Evolutionary conservation across 1,284 basidiomycete species (phyloP).

Genomic region (Abortiporus biennis): DNA sequence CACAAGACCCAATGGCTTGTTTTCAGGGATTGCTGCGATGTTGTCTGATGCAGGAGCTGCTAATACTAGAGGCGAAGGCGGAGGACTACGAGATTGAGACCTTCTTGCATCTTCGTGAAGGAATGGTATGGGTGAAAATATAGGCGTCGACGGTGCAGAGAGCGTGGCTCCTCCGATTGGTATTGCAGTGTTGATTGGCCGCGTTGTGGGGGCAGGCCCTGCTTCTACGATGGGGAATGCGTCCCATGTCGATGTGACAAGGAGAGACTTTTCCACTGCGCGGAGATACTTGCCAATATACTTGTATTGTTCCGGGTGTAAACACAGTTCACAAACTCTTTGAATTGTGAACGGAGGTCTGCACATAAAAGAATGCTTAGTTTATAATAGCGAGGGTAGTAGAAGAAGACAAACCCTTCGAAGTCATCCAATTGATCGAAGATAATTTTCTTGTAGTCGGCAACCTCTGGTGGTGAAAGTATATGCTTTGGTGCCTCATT

Average conservation of each 20-base stretch:
- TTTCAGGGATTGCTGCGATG: slow-evolving; percentile 27
- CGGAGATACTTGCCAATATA: slow-evolving; percentile 87
- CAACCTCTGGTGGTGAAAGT: slow-evolving; percentile 60
- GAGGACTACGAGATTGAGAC: slow-evolving; percentile 69
- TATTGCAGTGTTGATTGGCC: slow-evolving; percentile 21
- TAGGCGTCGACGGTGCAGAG: slow-evolving; percentile 64
- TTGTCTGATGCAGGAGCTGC: slow-evolving; percentile 20
- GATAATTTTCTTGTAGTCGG: slow-evolving; percentile 52
- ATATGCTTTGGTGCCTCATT: slow-evolving; percentile 52
- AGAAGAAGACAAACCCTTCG: slow-evolving; percentile 50
- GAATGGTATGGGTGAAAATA: slow-evolving; percentile 83
- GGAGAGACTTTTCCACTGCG: slow-evolving; percentile 79
- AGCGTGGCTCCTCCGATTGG: slow-evolving; percentile 32
- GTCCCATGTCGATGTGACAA: slow-evolving; percentile 79
- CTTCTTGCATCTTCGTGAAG: slow-evolving; percentile 71
- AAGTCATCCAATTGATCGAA: slow-evolving; percentile 72
- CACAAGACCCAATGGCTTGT: slow-evolving; percentile 62
- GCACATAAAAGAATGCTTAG: slow-evolving; percentile 8
- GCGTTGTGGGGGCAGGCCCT: slow-evolving; percentile 8
- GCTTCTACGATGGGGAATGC: slow-evolving; percentile 44
- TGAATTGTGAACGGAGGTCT: slow-evolving; percentile 91
- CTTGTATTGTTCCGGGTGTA: slow-evolving; percentile 68
- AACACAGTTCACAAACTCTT: slow-evolving; percentile 81
- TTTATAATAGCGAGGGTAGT: slow-evolving; percentile 4
- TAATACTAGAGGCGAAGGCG: slow-evolving; percentile 63